Conservation (phyloP, 2,329 filamentous ascomycete genomes). For the Acrocalymma vagum region DNA sequence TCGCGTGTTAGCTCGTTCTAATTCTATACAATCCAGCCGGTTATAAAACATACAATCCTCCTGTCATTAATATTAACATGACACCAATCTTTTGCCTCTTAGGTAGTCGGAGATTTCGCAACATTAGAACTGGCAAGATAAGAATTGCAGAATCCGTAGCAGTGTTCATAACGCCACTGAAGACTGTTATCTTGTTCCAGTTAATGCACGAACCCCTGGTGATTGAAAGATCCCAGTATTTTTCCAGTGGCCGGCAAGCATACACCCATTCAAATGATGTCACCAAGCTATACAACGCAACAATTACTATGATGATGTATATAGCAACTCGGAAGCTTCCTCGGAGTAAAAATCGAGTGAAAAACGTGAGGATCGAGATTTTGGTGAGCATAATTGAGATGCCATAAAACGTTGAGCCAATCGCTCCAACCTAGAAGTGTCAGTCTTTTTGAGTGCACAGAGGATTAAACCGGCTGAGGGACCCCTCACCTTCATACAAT, state of each 20-base stretch:
- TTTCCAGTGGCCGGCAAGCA: slow-evolving; percentile 5
- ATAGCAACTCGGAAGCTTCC: slow-evolving; percentile 2
- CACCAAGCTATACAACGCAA: too few relatives aligned
- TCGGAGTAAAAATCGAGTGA: slow-evolving; percentile 3
- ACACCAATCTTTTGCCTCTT: slow-evolving; percentile 8
- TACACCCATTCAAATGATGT: slow-evolving; percentile 7
- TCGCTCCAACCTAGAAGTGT: slow-evolving; percentile 4
- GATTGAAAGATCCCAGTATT: slow-evolving; percentile 4
- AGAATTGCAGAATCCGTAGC: slow-evolving; percentile 4
- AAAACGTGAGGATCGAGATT: slow-evolving; percentile 5
- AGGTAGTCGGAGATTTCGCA: slow-evolving; percentile 5
- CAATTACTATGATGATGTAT: slow-evolving; percentile 6
- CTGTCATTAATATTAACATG: slow-evolving; percentile 5
- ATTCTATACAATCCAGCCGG: slow-evolving; percentile 2
- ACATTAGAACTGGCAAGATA: slow-evolving; percentile 6
- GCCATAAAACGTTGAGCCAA: slow-evolving; percentile 2
- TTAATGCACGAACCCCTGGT: slow-evolving; percentile 6
- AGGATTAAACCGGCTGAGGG: too few relatives aligned
- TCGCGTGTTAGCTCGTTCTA: slow-evolving; percentile 2
- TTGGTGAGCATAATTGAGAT: slow-evolving; percentile 7
- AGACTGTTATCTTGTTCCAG: slow-evolving; percentile 4
- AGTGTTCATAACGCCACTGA: slow-evolving; percentile 6
- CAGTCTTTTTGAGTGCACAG: slow-evolving; percentile 4
- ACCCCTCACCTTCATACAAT: slow-evolving; percentile 5
- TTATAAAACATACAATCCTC: slow-evolving; percentile 8